phyloP scores from a whole-genome alignment of 129 eudicot species.

The Centrapalus pauciflorus region DNA sequence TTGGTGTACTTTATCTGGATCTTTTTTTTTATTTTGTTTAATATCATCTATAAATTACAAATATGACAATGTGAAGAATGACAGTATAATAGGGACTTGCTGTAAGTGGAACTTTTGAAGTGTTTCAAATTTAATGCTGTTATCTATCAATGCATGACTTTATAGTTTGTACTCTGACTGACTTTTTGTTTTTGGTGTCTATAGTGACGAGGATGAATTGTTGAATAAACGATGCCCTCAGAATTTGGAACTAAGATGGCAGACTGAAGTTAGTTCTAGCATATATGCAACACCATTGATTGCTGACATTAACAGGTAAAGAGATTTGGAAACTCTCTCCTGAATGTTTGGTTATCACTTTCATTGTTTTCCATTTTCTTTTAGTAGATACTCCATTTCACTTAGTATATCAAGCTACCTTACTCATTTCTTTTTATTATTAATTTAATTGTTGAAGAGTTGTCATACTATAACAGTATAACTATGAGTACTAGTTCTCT shows the following conservation, averaged over 20 bases:
- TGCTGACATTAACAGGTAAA: constrained; percentile 94
- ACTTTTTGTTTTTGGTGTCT: constrained; percentile 5
- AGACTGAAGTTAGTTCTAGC: constrained; percentile 99
- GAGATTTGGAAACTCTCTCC: neutral
- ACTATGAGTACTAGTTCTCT: neutral
- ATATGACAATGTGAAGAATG: neutral
- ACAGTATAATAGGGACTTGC: neutral
- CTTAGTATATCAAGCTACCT: too few relatives aligned
- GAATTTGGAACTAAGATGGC: constrained; percentile 97
- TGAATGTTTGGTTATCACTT: constrained; percentile 9
- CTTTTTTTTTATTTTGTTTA: neutral
- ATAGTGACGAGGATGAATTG: constrained; percentile 81
- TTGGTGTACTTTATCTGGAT: neutral
- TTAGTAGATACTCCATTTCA: too few relatives aligned
- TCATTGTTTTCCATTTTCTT: too few relatives aligned
- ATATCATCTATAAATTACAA: neutral
- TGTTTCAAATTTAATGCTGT: neutral
- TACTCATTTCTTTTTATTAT: neutral
- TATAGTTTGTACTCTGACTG: neutral
- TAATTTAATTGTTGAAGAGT: constrained; percentile 6
- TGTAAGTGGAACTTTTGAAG: neutral
- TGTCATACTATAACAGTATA: neutral
- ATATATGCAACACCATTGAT: constrained; percentile 85
- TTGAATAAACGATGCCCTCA: constrained; percentile 93
- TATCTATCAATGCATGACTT: neutral